phyloP scores from a whole-genome alignment of 495 filamentous ascomycete species.

The Hypoxylon fuscum region DNA sequence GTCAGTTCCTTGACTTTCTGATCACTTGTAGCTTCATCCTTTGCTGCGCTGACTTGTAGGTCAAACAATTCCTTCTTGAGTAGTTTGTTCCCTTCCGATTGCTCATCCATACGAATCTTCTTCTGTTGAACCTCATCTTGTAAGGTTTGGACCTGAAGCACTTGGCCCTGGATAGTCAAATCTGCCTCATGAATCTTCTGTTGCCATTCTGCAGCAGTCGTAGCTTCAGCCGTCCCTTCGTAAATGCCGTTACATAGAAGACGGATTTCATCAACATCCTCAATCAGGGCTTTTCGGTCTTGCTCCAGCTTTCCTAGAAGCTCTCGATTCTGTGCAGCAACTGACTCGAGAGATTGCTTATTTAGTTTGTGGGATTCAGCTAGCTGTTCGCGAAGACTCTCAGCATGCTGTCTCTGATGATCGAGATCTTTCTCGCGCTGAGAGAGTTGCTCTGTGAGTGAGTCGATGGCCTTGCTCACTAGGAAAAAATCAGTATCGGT shows the following conservation, averaged over 20 bases:
- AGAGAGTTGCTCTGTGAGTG: conserved; percentile 33
- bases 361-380: conserved; percentile 39
- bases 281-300: conserved; percentile 5
- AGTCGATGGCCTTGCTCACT: conserved; percentile 44
- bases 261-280: conserved; percentile 17
- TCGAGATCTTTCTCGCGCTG: conserved; percentile 45
- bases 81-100: conserved; percentile 23
- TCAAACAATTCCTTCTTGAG: conserved; percentile 5
- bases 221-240: not conserved
- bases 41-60: not conserved
- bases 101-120: conserved; percentile 17
- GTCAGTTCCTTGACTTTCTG: conserved; percentile 11
- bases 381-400: conserved; percentile 40
- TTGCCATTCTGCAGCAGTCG: conserved; percentile 30
- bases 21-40: conserved; percentile 15
- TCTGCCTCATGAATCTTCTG: conserved; percentile 14
- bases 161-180: conserved; percentile 23
- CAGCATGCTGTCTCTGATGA: conserved; percentile 36
- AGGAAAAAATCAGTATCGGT: conserved; percentile 2
- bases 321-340: conserved; percentile 43
- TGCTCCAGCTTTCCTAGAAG: conserved; percentile 44
- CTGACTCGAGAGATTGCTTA: conserved; percentile 38
- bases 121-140: conserved; percentile 37
- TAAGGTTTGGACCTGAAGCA: conserved; percentile 28
- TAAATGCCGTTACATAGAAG: conserved; percentile 16